Evolutionary conservation across 2,329 filamentous ascomycete genomes (phyloP).

Genomic region (Dactylellina haptotyla): DNA sequence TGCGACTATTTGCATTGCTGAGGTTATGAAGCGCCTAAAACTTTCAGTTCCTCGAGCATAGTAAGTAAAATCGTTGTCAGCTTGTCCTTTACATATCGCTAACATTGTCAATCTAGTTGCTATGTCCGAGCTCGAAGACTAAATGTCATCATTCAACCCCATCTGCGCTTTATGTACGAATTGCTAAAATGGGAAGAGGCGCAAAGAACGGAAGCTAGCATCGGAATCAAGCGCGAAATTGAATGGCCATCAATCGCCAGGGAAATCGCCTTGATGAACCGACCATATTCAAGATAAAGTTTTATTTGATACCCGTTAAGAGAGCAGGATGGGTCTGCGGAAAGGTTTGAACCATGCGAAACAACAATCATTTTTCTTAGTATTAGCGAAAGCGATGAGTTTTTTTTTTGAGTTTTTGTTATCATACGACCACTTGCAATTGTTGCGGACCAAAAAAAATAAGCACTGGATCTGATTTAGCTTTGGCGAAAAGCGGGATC

Average conservation of each 20-base stretch:
- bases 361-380: conserved; percentile 15
- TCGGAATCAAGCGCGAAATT: conserved; percentile 75
- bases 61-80: conserved; percentile 62
- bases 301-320: too few species aligned
- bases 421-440: conserved; percentile 16
- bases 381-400: conserved; percentile 28
- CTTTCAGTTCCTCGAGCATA: conserved; percentile 92
- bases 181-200: conserved; percentile 94
- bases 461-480: conserved; percentile 11
- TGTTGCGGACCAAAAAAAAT: neutral
- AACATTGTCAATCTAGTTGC: conserved; percentile 66
- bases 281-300: conserved; percentile 80
- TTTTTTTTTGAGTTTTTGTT: conserved; percentile 19
- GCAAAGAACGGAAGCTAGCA: conserved; percentile 68
- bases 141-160: conserved; percentile 98
- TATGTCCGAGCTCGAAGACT: conserved; percentile 90
- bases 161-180: conserved; percentile 93
- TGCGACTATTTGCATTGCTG: conserved; percentile 98
- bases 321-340: neutral
- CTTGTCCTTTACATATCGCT: conserved; percentile 7
- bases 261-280: conserved; percentile 95
- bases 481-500: neutral
- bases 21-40: conserved; percentile 85
- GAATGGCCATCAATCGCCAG: conserved; percentile 90
- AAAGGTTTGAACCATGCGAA: conserved; percentile 24